phyloP scores from a whole-genome alignment of 805 yeast species.

The Sungouiozyma intestinalis region DNA sequence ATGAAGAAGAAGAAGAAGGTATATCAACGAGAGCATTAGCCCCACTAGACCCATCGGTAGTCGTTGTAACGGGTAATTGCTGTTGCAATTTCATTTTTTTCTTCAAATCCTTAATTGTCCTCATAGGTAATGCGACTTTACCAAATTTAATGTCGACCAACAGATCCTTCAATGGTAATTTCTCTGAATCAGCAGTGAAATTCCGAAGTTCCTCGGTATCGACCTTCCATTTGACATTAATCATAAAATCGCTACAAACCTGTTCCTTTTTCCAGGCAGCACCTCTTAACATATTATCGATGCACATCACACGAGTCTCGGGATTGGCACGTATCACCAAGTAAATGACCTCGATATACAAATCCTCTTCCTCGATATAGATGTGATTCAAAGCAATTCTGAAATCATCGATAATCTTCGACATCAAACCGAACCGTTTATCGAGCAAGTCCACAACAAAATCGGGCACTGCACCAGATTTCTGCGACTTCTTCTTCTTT shows the following conservation, averaged over 20 bases:
- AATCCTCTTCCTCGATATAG: conserved; percentile 1
- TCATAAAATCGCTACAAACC: conserved; percentile 5
- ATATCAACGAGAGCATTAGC: neutral
- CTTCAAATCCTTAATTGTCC: conserved; percentile 3
- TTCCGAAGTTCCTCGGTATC: conserved; percentile 1
- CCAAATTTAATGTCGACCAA: conserved; percentile 16
- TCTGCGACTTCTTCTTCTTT: neutral
- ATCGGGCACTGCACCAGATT: neutral
- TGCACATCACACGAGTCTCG: neutral
- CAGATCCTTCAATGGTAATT: conserved; percentile 8
- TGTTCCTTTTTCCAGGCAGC: conserved; percentile 5
- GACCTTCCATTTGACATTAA: neutral
- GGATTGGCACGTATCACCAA: conserved; percentile 1
- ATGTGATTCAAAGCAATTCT: conserved; percentile 5
- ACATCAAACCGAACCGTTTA: neutral
- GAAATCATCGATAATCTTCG: conserved; percentile 5
- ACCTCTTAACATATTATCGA: conserved; percentile 6
- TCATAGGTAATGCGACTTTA: conserved; percentile 13
- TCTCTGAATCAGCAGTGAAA: neutral
- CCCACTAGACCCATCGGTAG: neutral
- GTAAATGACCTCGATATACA: conserved; percentile 2
- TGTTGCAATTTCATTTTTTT: neutral
- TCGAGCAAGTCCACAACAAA: neutral
- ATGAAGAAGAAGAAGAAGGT: neutral
- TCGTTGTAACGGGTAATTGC: neutral